Evolutionary conservation across 345 rosid species (phyloP).

Genomic region (Linum usitatissimum): DNA sequence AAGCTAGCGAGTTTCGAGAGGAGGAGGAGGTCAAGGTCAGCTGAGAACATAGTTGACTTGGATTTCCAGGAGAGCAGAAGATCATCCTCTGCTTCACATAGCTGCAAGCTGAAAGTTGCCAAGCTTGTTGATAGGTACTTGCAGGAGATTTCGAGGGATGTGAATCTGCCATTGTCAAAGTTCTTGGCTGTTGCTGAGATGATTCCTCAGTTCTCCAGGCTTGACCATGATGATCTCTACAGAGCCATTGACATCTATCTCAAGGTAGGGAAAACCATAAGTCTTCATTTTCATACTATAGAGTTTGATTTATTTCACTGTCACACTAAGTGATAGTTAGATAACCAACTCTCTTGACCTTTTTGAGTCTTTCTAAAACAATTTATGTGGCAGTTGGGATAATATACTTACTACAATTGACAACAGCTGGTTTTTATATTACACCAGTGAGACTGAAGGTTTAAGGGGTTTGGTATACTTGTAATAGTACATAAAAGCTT

Average conservation of each 20-base stretch:
- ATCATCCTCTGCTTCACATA: conserved; percentile 92
- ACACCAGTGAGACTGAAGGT: no score
- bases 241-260: conserved; percentile 90
- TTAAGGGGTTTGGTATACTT: no score
- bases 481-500: no score
- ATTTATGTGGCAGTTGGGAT: conserved; percentile 19
- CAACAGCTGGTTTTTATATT: not conserved
- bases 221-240: conserved; percentile 88
- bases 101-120: conserved; percentile 89
- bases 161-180: conserved; percentile 65
- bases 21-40: conserved; percentile 89
- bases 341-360: conserved; percentile 52
- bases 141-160: conserved; percentile 67
- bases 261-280: conserved; percentile 46
- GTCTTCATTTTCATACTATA: not conserved
- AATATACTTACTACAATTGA: conserved; percentile 10
- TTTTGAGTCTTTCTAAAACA: conserved; percentile 10
- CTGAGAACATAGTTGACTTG: conserved; percentile 58
- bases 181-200: conserved; percentile 68
- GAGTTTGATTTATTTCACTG: conserved; percentile 14
- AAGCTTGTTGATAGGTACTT: conserved; percentile 85
- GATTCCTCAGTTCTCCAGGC: conserved; percentile 75
- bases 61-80: conserved; percentile 85
- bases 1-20: conserved; percentile 37
- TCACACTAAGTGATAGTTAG: conserved; percentile 22